Base-by-base conservation (phyloP, 129 eudicot species). In the Artemisia annua region DNA sequence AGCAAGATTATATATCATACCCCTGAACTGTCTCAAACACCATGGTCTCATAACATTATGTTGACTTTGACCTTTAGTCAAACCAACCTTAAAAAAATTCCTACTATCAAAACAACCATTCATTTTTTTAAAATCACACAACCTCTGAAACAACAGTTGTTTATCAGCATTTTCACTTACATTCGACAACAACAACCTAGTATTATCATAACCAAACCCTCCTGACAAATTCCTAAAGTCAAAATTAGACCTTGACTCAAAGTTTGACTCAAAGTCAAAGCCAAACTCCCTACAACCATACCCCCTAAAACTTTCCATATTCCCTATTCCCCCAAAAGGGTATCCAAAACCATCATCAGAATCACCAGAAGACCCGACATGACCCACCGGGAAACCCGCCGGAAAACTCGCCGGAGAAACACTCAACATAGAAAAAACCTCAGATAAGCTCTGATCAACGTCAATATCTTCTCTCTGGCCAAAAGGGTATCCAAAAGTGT, bases 1-100 rank as follows among this genome's bases (percentile, higher is more conserved):
- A 10, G 91, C 87, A 14, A 83, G 54, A 2, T 26, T 30, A 35
- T 69, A 73, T 56, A 90, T 79, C 12, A 17, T 69, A 1, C 95
- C 95, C 69, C 72, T 75, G 22, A 89, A 51, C 17, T 75, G 79
- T n/a, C 55, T 79, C 71, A 84, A 67, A 64, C 68, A 71, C 39
- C 67, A 67, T 8, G 35, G 4, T 70, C 60, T 69, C 66, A 73
- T 17, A 44, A 57, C 12, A n/a, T 28, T 57, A 59, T 24, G 52
- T 30, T 60, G 62, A 60, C 32, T 64, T 5, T 64, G 54, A 19
- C 6, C 9, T 39, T 10, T 51, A 14, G 16, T 28, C 46, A 39
- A 39, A 39, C 46, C 46, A 39, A 39, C 46, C 46, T 39, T 39
- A 39, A 39, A 7, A 39, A 39, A 8, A 39, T 7, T 7, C 46